Conservation (phyloP, 257 asterid species). For the Solanum acaule region DNA sequence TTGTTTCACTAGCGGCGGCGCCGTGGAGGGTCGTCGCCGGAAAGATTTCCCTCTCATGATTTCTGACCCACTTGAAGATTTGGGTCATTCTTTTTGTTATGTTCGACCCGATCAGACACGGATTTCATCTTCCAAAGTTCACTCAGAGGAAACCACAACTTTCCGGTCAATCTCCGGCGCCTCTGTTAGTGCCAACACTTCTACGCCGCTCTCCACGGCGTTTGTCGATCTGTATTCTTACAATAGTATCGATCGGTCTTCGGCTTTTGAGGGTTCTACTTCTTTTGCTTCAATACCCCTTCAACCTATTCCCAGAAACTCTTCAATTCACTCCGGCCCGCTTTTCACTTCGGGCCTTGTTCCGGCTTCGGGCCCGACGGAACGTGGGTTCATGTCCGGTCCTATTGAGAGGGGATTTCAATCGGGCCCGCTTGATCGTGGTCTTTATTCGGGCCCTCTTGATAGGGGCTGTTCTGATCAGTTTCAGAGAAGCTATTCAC, state of each 20-base stretch:
- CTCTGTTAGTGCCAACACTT: slow-evolving; percentile 84
- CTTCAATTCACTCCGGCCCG: slow-evolving; percentile 54
- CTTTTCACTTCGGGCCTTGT: slow-evolving; percentile 29
- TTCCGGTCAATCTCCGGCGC: slow-evolving; percentile 87
- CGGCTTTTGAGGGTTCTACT: slow-evolving; percentile 84
- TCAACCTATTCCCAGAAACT: slow-evolving; percentile 68
- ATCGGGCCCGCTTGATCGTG: slow-evolving; percentile 80
- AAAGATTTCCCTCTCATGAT: slow-evolving; percentile 29
- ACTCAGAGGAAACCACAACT: slow-evolving; percentile 50
- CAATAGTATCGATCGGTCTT: slow-evolving; percentile 54
- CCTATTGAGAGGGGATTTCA: slow-evolving; percentile 74
- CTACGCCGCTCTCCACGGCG: slow-evolving; percentile 87
- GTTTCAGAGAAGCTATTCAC: slow-evolving; percentile 75
- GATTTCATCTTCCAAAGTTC: slow-evolving; percentile 50
- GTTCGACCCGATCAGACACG: slow-evolving; percentile 57
- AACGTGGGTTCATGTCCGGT: slow-evolving; percentile 80
- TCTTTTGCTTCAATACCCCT: slow-evolving; percentile 84
- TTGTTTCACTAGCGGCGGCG: slow-evolving; percentile 54
- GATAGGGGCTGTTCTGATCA: slow-evolving; percentile 55
- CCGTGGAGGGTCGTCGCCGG: slow-evolving; percentile 42
- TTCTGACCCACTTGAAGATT: slow-evolving; percentile 72
- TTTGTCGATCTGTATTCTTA: slow-evolving; percentile 47
- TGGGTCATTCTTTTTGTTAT: slow-evolving; percentile 94
- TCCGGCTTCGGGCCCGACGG: slow-evolving; percentile 59
- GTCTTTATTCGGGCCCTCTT: slow-evolving; percentile 64